Evolutionary conservation across 768 basidiomycete genomes (phyloP), one percentile per base, ranked within the genome.

Genomic region (Mycena filopes): DNA sequence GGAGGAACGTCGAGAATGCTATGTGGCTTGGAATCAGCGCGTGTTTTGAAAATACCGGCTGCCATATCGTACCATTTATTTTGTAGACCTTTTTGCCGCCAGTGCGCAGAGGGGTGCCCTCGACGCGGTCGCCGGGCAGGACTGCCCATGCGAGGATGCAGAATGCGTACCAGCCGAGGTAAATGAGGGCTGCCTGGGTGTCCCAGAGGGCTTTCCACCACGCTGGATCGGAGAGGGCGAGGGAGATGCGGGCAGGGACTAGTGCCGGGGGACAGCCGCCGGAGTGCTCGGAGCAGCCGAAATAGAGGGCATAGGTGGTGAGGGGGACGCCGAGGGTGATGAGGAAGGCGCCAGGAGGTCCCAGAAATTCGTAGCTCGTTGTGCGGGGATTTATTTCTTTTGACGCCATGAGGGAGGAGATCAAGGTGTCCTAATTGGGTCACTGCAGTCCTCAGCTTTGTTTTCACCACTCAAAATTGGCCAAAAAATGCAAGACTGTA

Each of bases 101-200:
- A 43, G 88, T 89, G 48, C 98, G 85, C 70, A 97, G 76, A 10
- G 82, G 80, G 26, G 81, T 86, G 25, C 95, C 95, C 49, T 91
- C 81, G 7, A 95, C 82, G 80, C 82, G 82, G 63, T 93, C 90
- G 5, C 88, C 88, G 1, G 89, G 98, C 15, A 99, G 79, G 51
- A 95, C 71, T 6, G 80, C 82, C 96, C 96, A 98, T 3, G 93
- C 84, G 3, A 87, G 78, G 50, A 98, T 85, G 68, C 88, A 91
- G 77, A 91, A 99, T n/a, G 86, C 80, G 77, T 98, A 98, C 96
- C 97, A 99, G 0, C 77, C 94, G 43, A 92, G 74, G 79, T 98
- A 99, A 18, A 91, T 84, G 23, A 88, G 70, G 2, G 86, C 72
- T 0, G 95, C 95, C 61, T 96, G 81, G 0, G 87, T 86, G 71